Evolutionary conservation across 2,329 filamentous ascomycete genomes (phyloP).

Genomic region (Ophiostoma himal-ulmi): DNA sequence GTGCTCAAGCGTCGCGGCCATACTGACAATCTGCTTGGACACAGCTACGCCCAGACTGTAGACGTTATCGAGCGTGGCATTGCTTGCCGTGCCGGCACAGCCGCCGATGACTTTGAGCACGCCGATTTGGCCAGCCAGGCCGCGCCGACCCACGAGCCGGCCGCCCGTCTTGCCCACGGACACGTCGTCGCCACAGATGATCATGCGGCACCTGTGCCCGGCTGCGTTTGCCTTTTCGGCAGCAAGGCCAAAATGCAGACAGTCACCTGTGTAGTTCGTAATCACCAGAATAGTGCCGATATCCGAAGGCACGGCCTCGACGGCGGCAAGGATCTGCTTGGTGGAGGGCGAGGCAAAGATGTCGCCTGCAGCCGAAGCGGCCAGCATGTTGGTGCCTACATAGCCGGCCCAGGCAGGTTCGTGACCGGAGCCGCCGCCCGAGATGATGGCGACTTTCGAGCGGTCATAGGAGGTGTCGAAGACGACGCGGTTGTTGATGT

Average conservation of each 20-base stretch:
- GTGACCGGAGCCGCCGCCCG: constrained; percentile 52
- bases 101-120: constrained; percentile 54
- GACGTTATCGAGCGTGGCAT: constrained; percentile 45
- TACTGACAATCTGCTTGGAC: constrained; percentile 49
- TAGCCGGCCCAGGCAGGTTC: constrained; percentile 61
- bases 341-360: constrained; percentile 60
- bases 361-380: constrained; percentile 55
- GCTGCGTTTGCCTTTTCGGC: constrained; percentile 52
- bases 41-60: constrained; percentile 47
- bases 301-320: constrained; percentile 50
- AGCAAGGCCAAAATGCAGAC: constrained; percentile 56
- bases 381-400: constrained; percentile 56
- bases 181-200: constrained; percentile 61
- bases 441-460: constrained; percentile 46
- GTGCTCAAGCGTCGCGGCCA: constrained; percentile 54
- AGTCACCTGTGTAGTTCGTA: constrained; percentile 61
- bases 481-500: constrained; percentile 48
- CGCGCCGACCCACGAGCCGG: constrained; percentile 55
- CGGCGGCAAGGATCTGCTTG: constrained; percentile 55
- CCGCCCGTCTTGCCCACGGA: constrained; percentile 54
- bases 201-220: constrained; percentile 50
- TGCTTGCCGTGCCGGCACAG: constrained; percentile 35
- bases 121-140: constrained; percentile 55
- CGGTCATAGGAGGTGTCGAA: constrained; percentile 42
- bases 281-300: constrained; percentile 55